Conservation (phyloP, 164 flowering plant genomes). For the Aristolochia fimbriata region DNA sequence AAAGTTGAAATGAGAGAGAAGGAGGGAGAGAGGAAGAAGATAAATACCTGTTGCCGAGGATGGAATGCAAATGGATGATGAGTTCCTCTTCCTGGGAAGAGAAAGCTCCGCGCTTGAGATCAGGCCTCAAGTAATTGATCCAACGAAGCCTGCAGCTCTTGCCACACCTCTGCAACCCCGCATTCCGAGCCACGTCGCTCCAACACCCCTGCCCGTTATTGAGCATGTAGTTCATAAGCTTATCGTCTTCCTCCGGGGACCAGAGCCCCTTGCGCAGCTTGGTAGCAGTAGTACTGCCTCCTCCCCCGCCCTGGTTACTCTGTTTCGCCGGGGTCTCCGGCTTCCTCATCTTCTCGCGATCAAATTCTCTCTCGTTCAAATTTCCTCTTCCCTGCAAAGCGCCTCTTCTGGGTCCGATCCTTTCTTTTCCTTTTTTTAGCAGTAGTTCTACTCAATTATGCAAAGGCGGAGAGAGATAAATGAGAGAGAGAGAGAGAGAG, state of each 20-base stretch:
- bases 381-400: too few relatives aligned
- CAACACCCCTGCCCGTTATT: conserved; percentile 69
- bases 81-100: conserved; percentile 59
- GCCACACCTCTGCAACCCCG: conserved; percentile 62
- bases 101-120: conserved; percentile 65
- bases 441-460: too few relatives aligned
- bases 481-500: not conserved
- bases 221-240: conserved; percentile 56
- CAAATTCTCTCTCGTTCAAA: too few relatives aligned
- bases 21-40: conserved; percentile 8
- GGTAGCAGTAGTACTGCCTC: too few relatives aligned
- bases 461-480: too few relatives aligned
- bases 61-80: conserved; percentile 53
- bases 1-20: not conserved
- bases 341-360: conserved; percentile 31
- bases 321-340: conserved; percentile 22
- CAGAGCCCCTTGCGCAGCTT: conserved; percentile 61
- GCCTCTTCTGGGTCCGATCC: too few relatives aligned
- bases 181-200: conserved; percentile 69
- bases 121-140: conserved; percentile 67
- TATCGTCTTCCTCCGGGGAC: conserved; percentile 79
- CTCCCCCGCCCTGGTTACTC: not conserved
- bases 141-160: conserved; percentile 78
- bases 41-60: conserved; percentile 66
- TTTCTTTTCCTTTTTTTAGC: too few relatives aligned